phyloP scores from a whole-genome alignment of 2,329 filamentous ascomycete genomes.

The Drechslerella coelobrocha region DNA sequence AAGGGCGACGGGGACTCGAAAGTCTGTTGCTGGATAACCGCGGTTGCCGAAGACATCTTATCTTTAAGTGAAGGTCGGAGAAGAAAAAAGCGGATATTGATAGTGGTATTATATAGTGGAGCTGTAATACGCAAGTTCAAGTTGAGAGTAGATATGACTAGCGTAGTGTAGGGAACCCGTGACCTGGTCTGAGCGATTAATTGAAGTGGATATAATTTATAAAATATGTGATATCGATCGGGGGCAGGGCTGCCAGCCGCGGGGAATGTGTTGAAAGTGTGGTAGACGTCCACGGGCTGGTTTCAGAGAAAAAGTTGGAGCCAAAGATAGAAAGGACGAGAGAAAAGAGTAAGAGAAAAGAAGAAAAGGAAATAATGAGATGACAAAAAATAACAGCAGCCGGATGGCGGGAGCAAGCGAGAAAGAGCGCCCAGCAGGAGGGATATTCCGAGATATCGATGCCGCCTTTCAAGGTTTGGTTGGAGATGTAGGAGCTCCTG shows the following conservation, averaged over 20 bases:
- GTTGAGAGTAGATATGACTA: conserved; percentile 27
- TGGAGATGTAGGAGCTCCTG: conserved; percentile 44
- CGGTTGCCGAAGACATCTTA: conserved; percentile 36
- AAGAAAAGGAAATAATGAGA: conserved; percentile 22
- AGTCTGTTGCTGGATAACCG: conserved; percentile 28
- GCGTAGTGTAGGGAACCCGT: conserved; percentile 37
- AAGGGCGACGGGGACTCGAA: conserved; percentile 41
- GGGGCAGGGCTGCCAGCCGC: conserved; percentile 2
- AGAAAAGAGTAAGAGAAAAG: conserved; percentile 14
- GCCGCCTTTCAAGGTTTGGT: conserved; percentile 18
- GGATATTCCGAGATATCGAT: conserved; percentile 48
- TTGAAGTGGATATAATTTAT: conserved; percentile 25
- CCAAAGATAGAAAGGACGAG: conserved; percentile 33
- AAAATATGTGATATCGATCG: conserved; percentile 13
- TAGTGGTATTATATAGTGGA: conserved; percentile 22
- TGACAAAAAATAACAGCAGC: conserved; percentile 10
- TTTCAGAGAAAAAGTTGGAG: conserved; percentile 21
- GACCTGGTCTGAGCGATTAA: conserved; percentile 51
- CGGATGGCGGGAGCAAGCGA: conserved; percentile 50
- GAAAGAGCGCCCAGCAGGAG: conserved; percentile 26
- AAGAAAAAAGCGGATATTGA: conserved; percentile 21
- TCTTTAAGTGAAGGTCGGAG: conserved; percentile 2
- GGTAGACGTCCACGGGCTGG: conserved; percentile 29
- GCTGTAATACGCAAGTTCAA: conserved; percentile 18
- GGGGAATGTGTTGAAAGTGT: conserved; percentile 44